Evolutionary conservation across 1,284 basidiomycete species (phyloP).

Genomic region (Crucibulum cyathiforme): DNA sequence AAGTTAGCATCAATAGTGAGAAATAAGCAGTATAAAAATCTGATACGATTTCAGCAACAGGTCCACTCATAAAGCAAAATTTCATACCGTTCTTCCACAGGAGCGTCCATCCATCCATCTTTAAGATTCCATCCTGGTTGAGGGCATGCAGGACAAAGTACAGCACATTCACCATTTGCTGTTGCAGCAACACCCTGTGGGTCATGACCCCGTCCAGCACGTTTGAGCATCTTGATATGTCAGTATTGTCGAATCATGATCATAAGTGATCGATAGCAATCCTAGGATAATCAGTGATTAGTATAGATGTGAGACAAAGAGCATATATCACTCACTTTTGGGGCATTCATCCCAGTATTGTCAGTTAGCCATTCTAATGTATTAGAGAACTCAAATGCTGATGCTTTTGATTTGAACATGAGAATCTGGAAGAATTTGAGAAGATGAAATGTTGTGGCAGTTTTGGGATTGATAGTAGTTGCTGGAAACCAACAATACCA

Average conservation of each 20-base stretch:
- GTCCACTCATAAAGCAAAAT: not conserved
- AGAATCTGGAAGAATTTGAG: conserved; percentile 30
- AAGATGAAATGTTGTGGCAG: conserved; percentile 21
- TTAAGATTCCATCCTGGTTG: conserved; percentile 30
- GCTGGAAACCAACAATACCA: conserved; percentile 26
- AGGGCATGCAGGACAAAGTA: conserved; percentile 37
- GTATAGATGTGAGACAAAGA: not conserved
- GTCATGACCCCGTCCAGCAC: conserved; percentile 25
- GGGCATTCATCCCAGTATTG: conserved; percentile 22
- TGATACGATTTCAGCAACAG: not conserved
- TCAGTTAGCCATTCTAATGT: conserved; percentile 21
- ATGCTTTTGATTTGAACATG: conserved; percentile 29
- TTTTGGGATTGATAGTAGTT: conserved; percentile 17
- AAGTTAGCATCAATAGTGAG: conserved; percentile 26
- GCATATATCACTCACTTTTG: conserved; percentile 8
- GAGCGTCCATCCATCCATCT: conserved; percentile 20
- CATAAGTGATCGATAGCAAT: conserved; percentile 21
- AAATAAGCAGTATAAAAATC: conserved; percentile 20
- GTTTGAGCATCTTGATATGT: conserved; percentile 28
- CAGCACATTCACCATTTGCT: conserved; percentile 22
- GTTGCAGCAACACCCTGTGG: conserved; percentile 20
- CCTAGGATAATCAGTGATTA: conserved; percentile 10
- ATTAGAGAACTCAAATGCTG: conserved; percentile 28
- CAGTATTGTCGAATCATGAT: conserved; percentile 17
- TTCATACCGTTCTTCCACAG: not conserved